Conservation (phyloP, 78 protist genomes). For the Creolimax fragrantissima region DNA sequence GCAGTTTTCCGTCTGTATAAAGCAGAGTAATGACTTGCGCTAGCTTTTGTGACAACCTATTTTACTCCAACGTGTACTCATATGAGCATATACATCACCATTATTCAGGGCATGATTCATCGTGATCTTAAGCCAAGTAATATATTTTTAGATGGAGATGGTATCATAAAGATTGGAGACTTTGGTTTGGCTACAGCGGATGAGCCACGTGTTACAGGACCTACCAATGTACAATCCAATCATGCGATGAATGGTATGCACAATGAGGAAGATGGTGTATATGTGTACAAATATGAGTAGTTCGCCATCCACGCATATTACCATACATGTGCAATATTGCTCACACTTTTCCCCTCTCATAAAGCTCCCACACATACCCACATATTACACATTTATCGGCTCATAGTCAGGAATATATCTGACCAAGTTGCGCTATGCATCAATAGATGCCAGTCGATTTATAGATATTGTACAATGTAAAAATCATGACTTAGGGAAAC, state of each 20-base stretch:
- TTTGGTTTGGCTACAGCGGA: conserved; percentile 33
- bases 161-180: conserved; percentile 24
- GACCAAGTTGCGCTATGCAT: too few species aligned
- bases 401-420: too few species aligned
- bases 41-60: too few species aligned
- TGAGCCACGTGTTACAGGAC: background rate
- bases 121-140: conserved; percentile 39
- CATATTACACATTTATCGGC: too few species aligned
- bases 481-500: too few species aligned
- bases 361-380: background rate
- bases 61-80: too few species aligned
- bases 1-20: too few species aligned
- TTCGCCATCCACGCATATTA: background rate
- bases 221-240: too few species aligned
- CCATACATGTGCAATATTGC: background rate
- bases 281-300: background rate
- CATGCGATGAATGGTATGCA: background rate
- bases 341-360: background rate
- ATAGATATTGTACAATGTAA: too few species aligned
- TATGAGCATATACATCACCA: background rate
- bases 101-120: conserved; percentile 26
- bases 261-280: background rate
- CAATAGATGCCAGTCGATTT: too few species aligned
- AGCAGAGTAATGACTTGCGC: too few species aligned
- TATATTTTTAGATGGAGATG: background rate